Evolutionary conservation across 1,139 yeast species (phyloP).

Genomic region (Taphrina populina): DNA sequence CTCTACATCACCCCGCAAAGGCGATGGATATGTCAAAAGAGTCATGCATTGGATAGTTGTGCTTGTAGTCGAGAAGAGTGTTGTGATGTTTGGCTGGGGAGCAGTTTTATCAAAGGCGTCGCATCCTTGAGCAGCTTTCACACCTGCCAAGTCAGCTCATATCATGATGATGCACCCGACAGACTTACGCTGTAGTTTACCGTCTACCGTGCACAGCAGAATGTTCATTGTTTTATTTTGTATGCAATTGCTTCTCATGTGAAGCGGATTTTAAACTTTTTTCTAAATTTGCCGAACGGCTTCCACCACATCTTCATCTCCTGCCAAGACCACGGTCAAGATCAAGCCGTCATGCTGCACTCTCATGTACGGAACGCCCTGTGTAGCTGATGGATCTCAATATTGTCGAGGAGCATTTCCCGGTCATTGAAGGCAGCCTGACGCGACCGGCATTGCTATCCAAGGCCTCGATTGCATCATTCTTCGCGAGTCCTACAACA

Average conservation of each 20-base stretch:
- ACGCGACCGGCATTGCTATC: slow-evolving; percentile 14
- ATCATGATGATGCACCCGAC: neutral
- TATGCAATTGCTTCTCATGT: neutral
- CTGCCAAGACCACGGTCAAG: no score
- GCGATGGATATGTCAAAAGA: slow-evolving; percentile 33
- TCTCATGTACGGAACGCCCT: no score
- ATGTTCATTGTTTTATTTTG: neutral
- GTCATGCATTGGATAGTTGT: slow-evolving; percentile 44
- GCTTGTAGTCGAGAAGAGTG: slow-evolving; percentile 41
- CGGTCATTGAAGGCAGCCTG: neutral
- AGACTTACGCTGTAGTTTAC: neutral
- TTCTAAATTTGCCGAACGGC: no score
- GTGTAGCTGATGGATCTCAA: no score
- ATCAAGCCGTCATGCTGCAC: no score
- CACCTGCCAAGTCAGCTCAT: neutral
- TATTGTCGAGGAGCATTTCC: slow-evolving; percentile 7
- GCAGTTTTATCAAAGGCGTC: slow-evolving; percentile 44
- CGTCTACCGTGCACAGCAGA: slow-evolving; percentile 9
- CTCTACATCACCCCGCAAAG: neutral
- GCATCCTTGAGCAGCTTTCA: slow-evolving; percentile 2
- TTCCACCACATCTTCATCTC: no score
- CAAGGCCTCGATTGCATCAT: slow-evolving; percentile 4
- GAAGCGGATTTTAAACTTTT: no score
- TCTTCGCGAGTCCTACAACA: slow-evolving; percentile 14
- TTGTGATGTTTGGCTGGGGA: slow-evolving; percentile 42